Evolutionary conservation across 177 flowering plant genomes (phyloP), one percentile per base, ranked within the genome.

Genomic region (Vitis hybrid): DNA sequence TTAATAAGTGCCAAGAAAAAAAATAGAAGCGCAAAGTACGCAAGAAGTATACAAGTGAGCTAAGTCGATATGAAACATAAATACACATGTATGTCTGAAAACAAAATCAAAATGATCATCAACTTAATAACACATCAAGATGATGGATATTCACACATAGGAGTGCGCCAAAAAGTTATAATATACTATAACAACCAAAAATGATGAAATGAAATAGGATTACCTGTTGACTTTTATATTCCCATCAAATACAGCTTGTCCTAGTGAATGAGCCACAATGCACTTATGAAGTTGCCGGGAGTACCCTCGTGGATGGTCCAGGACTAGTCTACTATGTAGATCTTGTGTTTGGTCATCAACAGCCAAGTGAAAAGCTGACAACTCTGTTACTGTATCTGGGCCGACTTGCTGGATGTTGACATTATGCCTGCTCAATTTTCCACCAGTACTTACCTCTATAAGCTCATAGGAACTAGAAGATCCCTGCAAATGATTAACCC

Each of bases 231-330:
- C 98, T 74, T 81, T 79, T 60, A 95, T 79, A 30, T 90, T 91
- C 65, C 99, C 99, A 77, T 93, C 97, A 70, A 93, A 93, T 50
- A 95, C 91, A 68, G 88, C 95, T 74, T 91, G 92, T 23, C 97
- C 94, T 2, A 51, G 79, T 11, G 97, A 80, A 80, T 91, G 90
- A 62, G 90, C 88, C 26, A 90, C 97, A 58, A 93, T 95, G 80
- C 94, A 91, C 77, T 95, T 95, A 78, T 95, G 99, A 77, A 93
- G 89, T 78, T 95, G 98, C 15, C 81, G 81, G 52, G 93, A 77
- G 70, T 71, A 66, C 51, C 93, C 98, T 67, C 93, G 81, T 54
- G 99, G 99, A 81, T 95, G 92, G 75, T 94, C 95, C 75, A 94
- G 81, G 58, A 91, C 78, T 51, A 94, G 72, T 55, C 19, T 19